These are phyloP conservation scores for Tolypocladium nubicola DNA, from an alignment of 2,329 filamentous ascomycete species.

Conservation along the genomic window DNA sequence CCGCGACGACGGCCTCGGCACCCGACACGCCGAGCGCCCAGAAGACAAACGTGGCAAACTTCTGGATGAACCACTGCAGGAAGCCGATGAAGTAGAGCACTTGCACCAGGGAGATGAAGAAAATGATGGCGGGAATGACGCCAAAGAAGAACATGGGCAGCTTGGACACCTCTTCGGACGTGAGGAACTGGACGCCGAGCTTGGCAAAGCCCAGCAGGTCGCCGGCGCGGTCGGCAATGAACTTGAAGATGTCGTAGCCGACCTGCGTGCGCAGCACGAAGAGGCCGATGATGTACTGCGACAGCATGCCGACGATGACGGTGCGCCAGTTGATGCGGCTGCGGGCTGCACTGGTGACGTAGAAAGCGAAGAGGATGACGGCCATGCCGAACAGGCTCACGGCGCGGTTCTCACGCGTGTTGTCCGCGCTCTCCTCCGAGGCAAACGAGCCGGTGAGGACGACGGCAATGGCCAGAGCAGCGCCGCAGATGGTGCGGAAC, in stretches of 20 bases:
- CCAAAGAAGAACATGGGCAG: conserved; percentile 60
- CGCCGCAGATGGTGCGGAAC: conserved; percentile 52
- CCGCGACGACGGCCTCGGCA: conserved; percentile 86
- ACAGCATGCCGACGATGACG: conserved; percentile 79
- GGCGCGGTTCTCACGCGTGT: conserved; percentile 70
- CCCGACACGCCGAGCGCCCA: conserved; percentile 81
- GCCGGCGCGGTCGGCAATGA: conserved; percentile 66
- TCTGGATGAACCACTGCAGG: conserved; percentile 81
- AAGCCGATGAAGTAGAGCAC: conserved; percentile 72
- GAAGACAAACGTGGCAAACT: conserved; percentile 86
- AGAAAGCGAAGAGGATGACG: conserved; percentile 60
- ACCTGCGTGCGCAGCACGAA: conserved; percentile 75
- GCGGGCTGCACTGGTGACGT: conserved; percentile 59
- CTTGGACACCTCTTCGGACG: conserved; percentile 28
- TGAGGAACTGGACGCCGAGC: conserved; percentile 63
- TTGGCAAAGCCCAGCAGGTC: conserved; percentile 66
- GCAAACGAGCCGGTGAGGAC: conserved; percentile 72
- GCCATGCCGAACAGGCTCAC: conserved; percentile 70
- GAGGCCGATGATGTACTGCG: conserved; percentile 78
- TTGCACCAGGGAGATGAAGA: conserved; percentile 90
- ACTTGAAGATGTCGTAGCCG: conserved; percentile 86
- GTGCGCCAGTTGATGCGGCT: conserved; percentile 59
- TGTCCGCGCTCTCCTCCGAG: conserved; percentile 59
- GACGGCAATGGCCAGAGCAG: conserved; percentile 52
- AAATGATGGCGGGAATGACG: conserved; percentile 87